Evolutionary conservation across 2,329 filamentous ascomycete species (phyloP), one percentile per base, ranked within the genome.

Genomic region (Penicillium vulpinum): DNA sequence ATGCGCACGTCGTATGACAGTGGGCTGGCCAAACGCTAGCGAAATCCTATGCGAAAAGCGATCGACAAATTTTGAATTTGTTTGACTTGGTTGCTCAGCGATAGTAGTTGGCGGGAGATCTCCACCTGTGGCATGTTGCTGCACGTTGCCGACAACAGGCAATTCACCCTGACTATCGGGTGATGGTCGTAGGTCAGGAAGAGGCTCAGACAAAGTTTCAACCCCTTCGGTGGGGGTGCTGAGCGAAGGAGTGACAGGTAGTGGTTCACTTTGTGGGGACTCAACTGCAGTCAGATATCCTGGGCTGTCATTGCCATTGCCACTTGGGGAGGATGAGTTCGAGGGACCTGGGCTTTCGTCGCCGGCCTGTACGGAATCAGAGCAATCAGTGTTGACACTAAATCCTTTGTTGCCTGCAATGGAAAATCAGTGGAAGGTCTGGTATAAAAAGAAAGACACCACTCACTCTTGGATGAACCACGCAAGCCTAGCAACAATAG

Each of bases 1-100:
- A 54, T 71, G 68, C 2, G 69, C 62, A 49, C 75, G 74, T 48
- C 67, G 75, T 45, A 78, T 74, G 7, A 78, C 71, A 6, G 76
- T 78, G 21, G 73, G 68, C 35, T 72, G 68, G 2, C 72, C 72
- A 61, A 78, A 76, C 6, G 73, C 68, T 26, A 68, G 67, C 3
- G 75, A 76, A 21, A 78, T 51, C 55, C 68, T 76, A 36, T 68
- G 69, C 2, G 76, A 73, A 11, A 78, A 56, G 15, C 71, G 62
- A 51, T 70, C 61, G 31, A 73, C 64, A 16, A 77, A 60, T 18
- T 65, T 66, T 9, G 71, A 62, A n/a, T 56, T 67, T 11, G 70
- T 69, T 10, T 61, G 55, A 40, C 58, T 68, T 28, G 64, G 60
- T 41, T 61, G 60, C 18, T 56, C 56, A 39, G 56, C 46, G 13